A percentile compares a stretch with the other conserved stretches of the same genome.
Conservation (phyloP, 2,329 filamentous ascomycete genomes). For the Colletotrichum zoysiae region DNA sequence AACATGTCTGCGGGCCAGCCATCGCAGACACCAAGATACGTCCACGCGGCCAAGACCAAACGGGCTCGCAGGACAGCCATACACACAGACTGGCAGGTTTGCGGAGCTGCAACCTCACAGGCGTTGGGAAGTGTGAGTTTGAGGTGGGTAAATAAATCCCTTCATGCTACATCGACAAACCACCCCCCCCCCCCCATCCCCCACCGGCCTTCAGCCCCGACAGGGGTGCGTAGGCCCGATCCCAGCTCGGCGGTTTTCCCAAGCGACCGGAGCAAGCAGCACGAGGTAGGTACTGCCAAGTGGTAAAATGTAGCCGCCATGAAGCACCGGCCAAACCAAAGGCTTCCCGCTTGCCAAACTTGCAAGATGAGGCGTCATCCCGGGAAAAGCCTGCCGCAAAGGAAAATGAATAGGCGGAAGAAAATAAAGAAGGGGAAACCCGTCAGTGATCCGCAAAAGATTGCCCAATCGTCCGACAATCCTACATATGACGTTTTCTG, state of each 20-base stretch:
- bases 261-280: conserved; percentile 2
- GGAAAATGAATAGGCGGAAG: neutral
- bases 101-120: neutral
- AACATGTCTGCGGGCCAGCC: neutral
- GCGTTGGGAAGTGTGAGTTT: neutral
- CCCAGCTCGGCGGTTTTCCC: neutral
- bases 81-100: neutral
- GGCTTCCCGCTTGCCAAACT: neutral
- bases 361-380: neutral
- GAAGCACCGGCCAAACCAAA: neutral
- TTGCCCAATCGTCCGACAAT: neutral
- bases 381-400: neutral
- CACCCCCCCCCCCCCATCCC: neutral
- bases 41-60: neutral
- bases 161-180: neutral
- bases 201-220: neutral
- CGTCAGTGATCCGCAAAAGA: neutral
- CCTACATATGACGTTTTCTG: neutral
- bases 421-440: neutral
- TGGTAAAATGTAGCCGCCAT: neutral
- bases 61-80: too few relatives aligned
- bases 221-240: neutral
- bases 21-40: neutral
- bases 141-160: neutral
- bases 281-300: too few relatives aligned